These are phyloP conservation scores for Corylus americana DNA, from an alignment of 306 rosid genomes.

Conservation along the genomic window DNA sequence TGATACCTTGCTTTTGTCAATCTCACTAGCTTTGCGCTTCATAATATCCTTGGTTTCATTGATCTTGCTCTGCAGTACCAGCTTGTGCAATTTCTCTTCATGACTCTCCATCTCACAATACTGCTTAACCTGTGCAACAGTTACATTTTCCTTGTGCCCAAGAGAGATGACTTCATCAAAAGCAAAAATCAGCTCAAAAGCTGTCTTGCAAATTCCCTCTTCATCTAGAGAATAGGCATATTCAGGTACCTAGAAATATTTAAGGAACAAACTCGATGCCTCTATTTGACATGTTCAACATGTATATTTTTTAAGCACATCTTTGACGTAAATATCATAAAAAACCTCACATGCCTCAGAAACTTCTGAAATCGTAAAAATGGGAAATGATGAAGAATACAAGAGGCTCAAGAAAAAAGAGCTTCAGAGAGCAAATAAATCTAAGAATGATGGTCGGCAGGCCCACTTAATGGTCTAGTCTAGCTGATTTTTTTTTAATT, in stretches of 20 bases:
- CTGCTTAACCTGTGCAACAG: slow-evolving; percentile 87
- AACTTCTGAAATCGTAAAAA: background rate
- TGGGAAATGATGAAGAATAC: background rate
- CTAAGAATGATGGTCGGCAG: background rate
- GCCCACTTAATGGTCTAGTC: background rate
- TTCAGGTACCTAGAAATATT: slow-evolving; percentile 81
- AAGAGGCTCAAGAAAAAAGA: background rate
- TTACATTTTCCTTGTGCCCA: slow-evolving; percentile 90
- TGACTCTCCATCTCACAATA: slow-evolving; percentile 97
- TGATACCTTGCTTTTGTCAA: slow-evolving; percentile 98
- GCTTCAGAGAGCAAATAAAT: background rate
- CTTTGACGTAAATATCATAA: background rate
- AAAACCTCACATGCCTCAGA: background rate
- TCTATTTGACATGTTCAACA: background rate
- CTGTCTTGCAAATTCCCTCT: slow-evolving; percentile 84
- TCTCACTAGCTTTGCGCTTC: slow-evolving; percentile 98
- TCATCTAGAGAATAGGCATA: slow-evolving; percentile 86
- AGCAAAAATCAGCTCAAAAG: slow-evolving; percentile 92
- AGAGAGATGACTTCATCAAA: slow-evolving; percentile 94
- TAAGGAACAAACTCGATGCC: slow-evolving; percentile 43
- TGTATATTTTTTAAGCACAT: background rate
- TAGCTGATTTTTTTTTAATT: too few relatives aligned
- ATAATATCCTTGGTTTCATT: slow-evolving; percentile 94
- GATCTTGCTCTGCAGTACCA: slow-evolving; percentile 89
- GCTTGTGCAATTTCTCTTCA: slow-evolving; percentile 95